A percentile compares a stretch with the other conserved stretches of the same genome.
Evolutionary conservation across 2,329 filamentous ascomycete species (phyloP).

Genomic region (Alternaria postmessia): DNA sequence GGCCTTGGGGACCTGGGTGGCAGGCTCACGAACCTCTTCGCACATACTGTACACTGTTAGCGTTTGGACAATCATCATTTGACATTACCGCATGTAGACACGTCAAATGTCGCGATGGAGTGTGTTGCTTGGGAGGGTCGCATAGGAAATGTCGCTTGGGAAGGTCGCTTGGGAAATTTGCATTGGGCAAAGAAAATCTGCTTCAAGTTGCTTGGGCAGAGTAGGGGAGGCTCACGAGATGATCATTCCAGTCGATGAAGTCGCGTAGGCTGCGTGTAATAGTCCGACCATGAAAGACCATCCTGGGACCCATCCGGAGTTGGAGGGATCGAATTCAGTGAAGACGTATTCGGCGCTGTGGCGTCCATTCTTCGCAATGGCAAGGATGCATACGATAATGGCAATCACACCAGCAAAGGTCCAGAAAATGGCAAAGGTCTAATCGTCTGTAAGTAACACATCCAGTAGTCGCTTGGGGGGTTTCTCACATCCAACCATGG

Average conservation of each 20-base stretch:
- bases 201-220: constrained; percentile 44
- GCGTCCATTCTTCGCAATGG: constrained; percentile 73
- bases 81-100: constrained; percentile 27
- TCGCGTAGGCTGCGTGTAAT: constrained; percentile 75
- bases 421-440: constrained; percentile 78
- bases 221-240: constrained; percentile 67
- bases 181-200: constrained; percentile 24
- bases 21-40: constrained; percentile 73
- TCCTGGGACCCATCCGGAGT: constrained; percentile 73
- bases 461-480: constrained; percentile 28
- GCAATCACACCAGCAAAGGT: constrained; percentile 75
- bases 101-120: constrained; percentile 29
- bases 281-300: constrained; percentile 79
- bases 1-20: constrained; percentile 74
- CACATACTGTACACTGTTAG: constrained; percentile 67
- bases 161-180: constrained; percentile 31
- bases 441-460: constrained; percentile 30
- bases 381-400: constrained; percentile 69
- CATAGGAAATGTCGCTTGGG: constrained; percentile 26
- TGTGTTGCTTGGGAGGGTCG: constrained; percentile 24
- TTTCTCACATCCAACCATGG: constrained; percentile 71
- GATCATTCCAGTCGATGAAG: constrained; percentile 81
- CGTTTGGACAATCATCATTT: constrained; percentile 19
- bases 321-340: constrained; percentile 69
- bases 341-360: constrained; percentile 70